Percentiles rank a stretch among this genome's conserved stretches.
Conservation (phyloP, 371 early-diverging fungal species). For the Mucor plumbeus region DNA sequence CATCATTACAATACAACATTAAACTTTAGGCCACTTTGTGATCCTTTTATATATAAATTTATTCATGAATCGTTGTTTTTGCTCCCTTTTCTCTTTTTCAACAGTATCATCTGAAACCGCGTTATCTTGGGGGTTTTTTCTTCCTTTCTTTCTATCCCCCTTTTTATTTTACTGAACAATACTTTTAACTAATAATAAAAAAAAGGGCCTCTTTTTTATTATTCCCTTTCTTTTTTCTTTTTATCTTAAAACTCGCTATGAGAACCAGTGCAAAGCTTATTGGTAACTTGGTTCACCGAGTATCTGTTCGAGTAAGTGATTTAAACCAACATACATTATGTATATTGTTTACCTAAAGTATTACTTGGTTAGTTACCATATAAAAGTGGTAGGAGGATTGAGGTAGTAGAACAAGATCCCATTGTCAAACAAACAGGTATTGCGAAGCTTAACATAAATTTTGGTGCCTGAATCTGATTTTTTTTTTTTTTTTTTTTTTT, state of each 20-base stretch:
- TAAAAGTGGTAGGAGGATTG: conserved; percentile 59
- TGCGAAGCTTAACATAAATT: background rate
- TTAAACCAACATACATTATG: background rate
- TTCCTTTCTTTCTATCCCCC: background rate
- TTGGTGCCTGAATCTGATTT: background rate
- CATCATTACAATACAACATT: background rate
- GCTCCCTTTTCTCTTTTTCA: background rate
- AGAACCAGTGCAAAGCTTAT: conserved; percentile 56
- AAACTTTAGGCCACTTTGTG: conserved; percentile 2
- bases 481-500: background rate
- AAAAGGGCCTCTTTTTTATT: background rate
- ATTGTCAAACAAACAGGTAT: conserved; percentile 68
- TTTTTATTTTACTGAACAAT: no score
- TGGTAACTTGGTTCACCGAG: conserved; percentile 54
- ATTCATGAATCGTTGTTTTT: background rate
- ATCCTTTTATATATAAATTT: conserved; percentile 1
- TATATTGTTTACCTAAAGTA: background rate
- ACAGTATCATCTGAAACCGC: background rate
- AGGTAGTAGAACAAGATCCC: conserved; percentile 68
- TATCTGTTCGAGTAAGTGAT: conserved; percentile 54
- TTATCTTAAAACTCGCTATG: conserved; percentile 22
- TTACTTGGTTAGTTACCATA: conserved; percentile 56
- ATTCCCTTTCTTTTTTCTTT: background rate
- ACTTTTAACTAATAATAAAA: no score
- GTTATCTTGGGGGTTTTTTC: background rate